Evolutionary conservation across 331 rosid species (phyloP), one percentile per base, ranked within the genome.

Genomic region (Arachis monticola): DNA sequence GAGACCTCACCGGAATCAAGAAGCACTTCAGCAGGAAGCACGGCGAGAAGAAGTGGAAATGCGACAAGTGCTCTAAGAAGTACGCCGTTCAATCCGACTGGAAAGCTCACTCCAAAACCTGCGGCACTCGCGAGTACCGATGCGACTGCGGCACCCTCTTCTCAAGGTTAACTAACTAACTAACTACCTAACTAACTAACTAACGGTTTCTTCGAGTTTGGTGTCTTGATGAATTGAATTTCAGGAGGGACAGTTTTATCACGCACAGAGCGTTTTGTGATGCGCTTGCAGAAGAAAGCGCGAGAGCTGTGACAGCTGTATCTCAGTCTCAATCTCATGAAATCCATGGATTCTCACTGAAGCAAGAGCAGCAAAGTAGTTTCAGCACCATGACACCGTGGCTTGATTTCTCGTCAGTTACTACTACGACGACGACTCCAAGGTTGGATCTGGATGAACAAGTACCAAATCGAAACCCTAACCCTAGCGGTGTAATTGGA

Each of bases 41-140:
- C 56, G 98, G 98, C 1, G 98, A 94, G 85, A 94, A 94, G 93
- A 91, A 90, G 86, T 94, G 98, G 98, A 94, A 94, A 87, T 94
- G 97, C 59, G 98, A 93, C 30, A 93, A 93, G 79, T 94, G 98
- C 85, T 91, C 93, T 1, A 94, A 94, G 90, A 88, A 76, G 73
- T 94, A 94, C 73, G 97, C 98, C 0, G 98, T 94, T 84, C 97
- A 90, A 79, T 91, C 98, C 5, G 98, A 94, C 55, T 91, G 95
- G 93, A 94, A 94, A 85, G 98, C 98, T 71, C 98, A 94, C 67
- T 90, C 96, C 77, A 94, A 91, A 57, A 91, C 90, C 76, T 94
- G 98, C 83, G 98, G 98, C 74, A 90, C 97, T 0, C 85, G 90
- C 63, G 98, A 94, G 88, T 91, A 94, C 67, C 82, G 89, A 85